Evolutionary conservation across 352 stramenopile species (phyloP).

Genomic region (Phytopythium ostracodes): DNA sequence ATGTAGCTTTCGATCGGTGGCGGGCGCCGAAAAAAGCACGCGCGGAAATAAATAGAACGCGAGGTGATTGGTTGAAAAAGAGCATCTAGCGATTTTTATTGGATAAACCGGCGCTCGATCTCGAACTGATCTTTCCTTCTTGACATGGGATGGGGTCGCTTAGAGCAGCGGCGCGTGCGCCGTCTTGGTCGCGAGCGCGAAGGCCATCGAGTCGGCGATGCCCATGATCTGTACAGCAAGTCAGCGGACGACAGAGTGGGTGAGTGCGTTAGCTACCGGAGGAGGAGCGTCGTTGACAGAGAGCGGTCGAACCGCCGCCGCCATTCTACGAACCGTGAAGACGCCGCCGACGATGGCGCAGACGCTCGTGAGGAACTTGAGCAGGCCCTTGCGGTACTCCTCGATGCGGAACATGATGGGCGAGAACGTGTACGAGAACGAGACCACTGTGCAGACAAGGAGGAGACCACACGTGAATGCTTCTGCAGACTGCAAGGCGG

Average conservation of each 20-base stretch:
- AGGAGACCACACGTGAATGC: too few relatives aligned
- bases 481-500: too few relatives aligned
- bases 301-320: too few relatives aligned
- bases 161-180: conserved; percentile 41
- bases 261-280: too few relatives aligned
- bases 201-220: conserved; percentile 61
- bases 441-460: conserved; percentile 74
- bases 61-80: conserved; percentile 14
- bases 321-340: conserved; percentile 80
- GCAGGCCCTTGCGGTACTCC: conserved; percentile 86
- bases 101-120: conserved; percentile 5
- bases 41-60: conserved; percentile 8
- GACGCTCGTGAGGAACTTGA: conserved; percentile 90
- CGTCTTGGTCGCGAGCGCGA: conserved; percentile 47
- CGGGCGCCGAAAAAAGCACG: neutral
- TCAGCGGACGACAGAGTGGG: neutral
- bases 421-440: conserved; percentile 97
- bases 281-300: too few relatives aligned
- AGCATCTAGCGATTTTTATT: conserved; percentile 9
- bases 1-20: neutral
- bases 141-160: neutral
- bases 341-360: conserved; percentile 91
- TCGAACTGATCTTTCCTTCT: too few relatives aligned
- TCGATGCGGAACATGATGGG: conserved; percentile 96
- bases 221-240: conserved; percentile 46